These are phyloP conservation scores for Sordariomycetes sp. DNA, from an alignment of 2,329 filamentous ascomycete genomes.

Conservation along the genomic window DNA sequence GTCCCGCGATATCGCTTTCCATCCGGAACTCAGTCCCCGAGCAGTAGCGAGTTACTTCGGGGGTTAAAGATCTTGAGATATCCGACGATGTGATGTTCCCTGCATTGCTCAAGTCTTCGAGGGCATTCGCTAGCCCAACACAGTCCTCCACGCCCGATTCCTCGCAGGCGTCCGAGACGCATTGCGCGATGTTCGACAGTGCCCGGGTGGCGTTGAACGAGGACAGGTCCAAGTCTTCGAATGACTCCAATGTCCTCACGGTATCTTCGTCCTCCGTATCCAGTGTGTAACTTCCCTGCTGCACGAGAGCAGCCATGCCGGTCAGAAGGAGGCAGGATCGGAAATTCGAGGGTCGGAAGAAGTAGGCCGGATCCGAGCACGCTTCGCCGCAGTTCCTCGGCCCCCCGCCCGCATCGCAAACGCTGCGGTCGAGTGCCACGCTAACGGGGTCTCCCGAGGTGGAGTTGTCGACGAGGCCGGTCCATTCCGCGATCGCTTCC, in stretches of 20 bases:
- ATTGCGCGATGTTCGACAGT: background rate
- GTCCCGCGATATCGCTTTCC: background rate
- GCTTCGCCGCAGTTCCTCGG: background rate
- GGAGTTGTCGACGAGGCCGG: background rate
- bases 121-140: background rate
- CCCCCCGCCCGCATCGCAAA: background rate
- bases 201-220: background rate
- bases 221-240: background rate
- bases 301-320: background rate
- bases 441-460: background rate
- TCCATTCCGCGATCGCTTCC: background rate
- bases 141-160: background rate
- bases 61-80: background rate
- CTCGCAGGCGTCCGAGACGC: background rate
- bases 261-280: background rate
- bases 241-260: background rate
- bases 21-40: background rate
- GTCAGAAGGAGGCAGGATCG: background rate
- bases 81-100: background rate
- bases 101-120: background rate
- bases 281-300: background rate
- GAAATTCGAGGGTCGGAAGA: background rate
- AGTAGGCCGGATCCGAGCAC: background rate
- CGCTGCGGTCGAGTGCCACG: background rate
- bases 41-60: background rate